These are phyloP conservation scores for Podospora didyma DNA, from an alignment of 495 filamentous ascomycete genomes.

Conservation along the genomic window DNA sequence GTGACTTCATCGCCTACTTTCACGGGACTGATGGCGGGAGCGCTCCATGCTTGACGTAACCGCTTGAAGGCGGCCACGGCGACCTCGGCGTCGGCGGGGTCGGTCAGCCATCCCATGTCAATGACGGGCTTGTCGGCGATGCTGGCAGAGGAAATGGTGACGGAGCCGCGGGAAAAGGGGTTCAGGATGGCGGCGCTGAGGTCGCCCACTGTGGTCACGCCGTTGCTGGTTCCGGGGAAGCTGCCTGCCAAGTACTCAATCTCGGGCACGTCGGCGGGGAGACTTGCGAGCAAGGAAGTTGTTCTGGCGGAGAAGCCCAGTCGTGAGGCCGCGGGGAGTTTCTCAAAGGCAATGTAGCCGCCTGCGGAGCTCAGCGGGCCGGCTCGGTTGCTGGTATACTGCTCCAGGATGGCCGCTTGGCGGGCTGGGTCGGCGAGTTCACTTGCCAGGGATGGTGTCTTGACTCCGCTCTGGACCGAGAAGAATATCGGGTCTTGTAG, in stretches of 20 bases:
- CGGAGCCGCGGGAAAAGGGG: slow-evolving; percentile 49
- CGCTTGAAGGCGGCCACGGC: slow-evolving; percentile 44
- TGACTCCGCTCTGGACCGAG: slow-evolving; percentile 34
- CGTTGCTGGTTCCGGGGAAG: slow-evolving; percentile 39
- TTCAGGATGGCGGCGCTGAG: slow-evolving; percentile 37
- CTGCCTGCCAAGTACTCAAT: slow-evolving; percentile 46
- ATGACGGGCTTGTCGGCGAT: slow-evolving; percentile 40
- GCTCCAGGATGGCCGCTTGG: slow-evolving; percentile 11
- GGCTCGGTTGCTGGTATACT: slow-evolving; percentile 25
- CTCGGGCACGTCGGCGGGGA: slow-evolving; percentile 55
- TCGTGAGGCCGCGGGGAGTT: slow-evolving; percentile 1
- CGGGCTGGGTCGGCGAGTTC: slow-evolving; percentile 28
- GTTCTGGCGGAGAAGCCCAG: slow-evolving; percentile 26
- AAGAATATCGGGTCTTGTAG: slow-evolving; percentile 43
- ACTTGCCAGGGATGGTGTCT: slow-evolving; percentile 30
- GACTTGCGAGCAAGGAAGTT: slow-evolving; percentile 37
- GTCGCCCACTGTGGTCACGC: slow-evolving; percentile 23
- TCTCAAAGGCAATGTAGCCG: slow-evolving; percentile 39
- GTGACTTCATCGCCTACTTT: slow-evolving; percentile 36
- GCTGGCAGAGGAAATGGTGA: slow-evolving; percentile 44
- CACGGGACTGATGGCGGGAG: slow-evolving; percentile 17
- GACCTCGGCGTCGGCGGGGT: slow-evolving; percentile 42
- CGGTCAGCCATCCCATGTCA: slow-evolving; percentile 42
- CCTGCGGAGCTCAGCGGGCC: slow-evolving; percentile 41
- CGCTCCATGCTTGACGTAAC: slow-evolving; percentile 29